Percentiles rank a stretch among this genome's conserved stretches.
These are phyloP conservation scores for Schwanniomyces etchellsii DNA, from an alignment of 1,139 yeast genomes.

Conservation along the genomic window DNA sequence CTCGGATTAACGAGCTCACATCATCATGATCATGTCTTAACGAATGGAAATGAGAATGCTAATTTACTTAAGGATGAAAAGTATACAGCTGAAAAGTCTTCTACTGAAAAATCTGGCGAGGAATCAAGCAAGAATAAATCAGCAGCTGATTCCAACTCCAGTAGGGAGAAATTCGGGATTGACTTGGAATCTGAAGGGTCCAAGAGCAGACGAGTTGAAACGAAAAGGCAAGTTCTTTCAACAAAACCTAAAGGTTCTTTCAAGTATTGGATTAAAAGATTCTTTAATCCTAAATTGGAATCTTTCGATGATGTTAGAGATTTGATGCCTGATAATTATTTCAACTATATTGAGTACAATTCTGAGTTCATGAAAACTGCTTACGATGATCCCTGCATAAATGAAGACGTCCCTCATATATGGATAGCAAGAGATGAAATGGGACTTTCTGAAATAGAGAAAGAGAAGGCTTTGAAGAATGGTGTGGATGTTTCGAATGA, in stretches of 20 bases:
- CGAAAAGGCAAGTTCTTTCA: slow-evolving; percentile 1
- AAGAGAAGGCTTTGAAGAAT: slow-evolving; percentile 49
- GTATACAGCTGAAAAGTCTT: neutral
- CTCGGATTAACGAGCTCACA: slow-evolving; percentile 24
- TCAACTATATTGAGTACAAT: slow-evolving; percentile 40
- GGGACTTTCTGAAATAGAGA: slow-evolving; percentile 62
- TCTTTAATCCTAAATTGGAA: slow-evolving; percentile 37
- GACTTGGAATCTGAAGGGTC: slow-evolving; percentile 2
- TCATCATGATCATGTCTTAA: slow-evolving; percentile 22
- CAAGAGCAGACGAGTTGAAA: slow-evolving; percentile 3
- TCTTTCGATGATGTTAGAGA: slow-evolving; percentile 34
- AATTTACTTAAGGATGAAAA: slow-evolving; percentile 5
- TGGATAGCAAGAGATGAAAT: slow-evolving; percentile 69
- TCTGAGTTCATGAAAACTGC: slow-evolving; percentile 45
- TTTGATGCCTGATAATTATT: slow-evolving; percentile 34
- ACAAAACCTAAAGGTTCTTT: slow-evolving; percentile 2
- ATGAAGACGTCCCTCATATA: slow-evolving; percentile 55
- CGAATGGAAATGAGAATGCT: slow-evolving; percentile 7
- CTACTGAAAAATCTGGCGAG: slow-evolving; percentile 5
- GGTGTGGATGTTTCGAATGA: slow-evolving; percentile 56
- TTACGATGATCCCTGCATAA: slow-evolving; percentile 60
- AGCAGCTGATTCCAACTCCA: slow-evolving; percentile 8
- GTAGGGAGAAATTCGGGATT: too few species aligned
- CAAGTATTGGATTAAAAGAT: slow-evolving; percentile 27
- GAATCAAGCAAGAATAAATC: slow-evolving; percentile 4